A percentile compares a stretch with the other conserved stretches of the same genome.
phyloP scores from a whole-genome alignment of 192 early-diverging fungal species.

The Umbelopsis sp. region DNA sequence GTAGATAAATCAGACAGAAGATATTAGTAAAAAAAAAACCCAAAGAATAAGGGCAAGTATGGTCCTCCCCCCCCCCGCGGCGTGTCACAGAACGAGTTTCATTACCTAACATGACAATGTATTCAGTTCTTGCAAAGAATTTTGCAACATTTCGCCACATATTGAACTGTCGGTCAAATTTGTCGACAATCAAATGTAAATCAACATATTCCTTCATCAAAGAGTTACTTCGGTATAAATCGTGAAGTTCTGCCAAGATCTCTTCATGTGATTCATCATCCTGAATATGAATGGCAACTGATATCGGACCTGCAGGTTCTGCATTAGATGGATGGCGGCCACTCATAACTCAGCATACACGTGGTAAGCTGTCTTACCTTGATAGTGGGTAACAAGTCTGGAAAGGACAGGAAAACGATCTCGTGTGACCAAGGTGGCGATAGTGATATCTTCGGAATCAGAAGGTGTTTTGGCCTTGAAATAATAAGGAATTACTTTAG shows the following conservation, averaged over 20 bases:
- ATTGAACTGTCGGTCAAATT: conserved; percentile 65
- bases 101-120: conserved; percentile 57
- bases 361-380: conserved; percentile 33
- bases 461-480: conserved; percentile 40
- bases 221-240: conserved; percentile 45
- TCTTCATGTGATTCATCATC: conserved; percentile 52
- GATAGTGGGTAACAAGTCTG: conserved; percentile 47
- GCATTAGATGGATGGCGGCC: not conserved
- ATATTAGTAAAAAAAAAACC: too few species aligned
- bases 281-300: conserved; percentile 57
- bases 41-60: too few species aligned
- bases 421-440: conserved; percentile 52
- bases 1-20: too few species aligned
- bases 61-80: too few species aligned
- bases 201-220: conserved; percentile 54
- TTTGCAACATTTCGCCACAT: conserved; percentile 67
- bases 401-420: conserved; percentile 52
- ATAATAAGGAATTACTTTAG: conserved; percentile 56
- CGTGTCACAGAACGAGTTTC: not conserved
- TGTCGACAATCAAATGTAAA: conserved; percentile 61
- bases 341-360: conserved; percentile 2
- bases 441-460: conserved; percentile 54
- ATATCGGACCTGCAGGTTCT: conserved; percentile 49
- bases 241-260: conserved; percentile 47
- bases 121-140: conserved; percentile 61